Base-by-base conservation (phyloP, 2,329 filamentous ascomycete genomes). In the Ascosphaera apis region DNA sequence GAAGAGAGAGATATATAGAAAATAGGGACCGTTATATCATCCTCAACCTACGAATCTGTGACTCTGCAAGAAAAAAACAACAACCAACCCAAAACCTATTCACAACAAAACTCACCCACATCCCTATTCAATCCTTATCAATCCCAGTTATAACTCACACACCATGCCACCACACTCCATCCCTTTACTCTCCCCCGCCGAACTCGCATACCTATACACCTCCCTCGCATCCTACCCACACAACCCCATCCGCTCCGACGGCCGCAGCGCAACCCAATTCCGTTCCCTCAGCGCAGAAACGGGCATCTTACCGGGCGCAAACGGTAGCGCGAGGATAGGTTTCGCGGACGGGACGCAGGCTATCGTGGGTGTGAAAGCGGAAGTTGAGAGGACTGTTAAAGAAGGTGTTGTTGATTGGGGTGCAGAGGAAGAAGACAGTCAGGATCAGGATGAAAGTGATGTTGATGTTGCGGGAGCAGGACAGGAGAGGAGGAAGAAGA, bases 261-360 rank as follows among this genome's bases (percentile, higher is more conserved):
- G 77, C 43, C 80, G 84, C 49, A 60, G 70, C 13, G 63, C 82
- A 15, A 79, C 73, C 23, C 81, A 93, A 55, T 95, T 95, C 63
- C 80, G 88, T 3, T 82, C 86, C 1, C 63, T 98, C 39, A 72
- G 77, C 13, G 88, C 88, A 40, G 88, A 98, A 61, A 83, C 79
- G 37, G 79, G 81, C 39, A 80, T 95, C 38, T 67, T 98, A 0
- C 84, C 88, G 0, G 74, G 76, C 33, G 77, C 86, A 12, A 91
- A 95, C 50, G 88, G 88, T 41, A 91, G 80, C 55, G 86, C 88
- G 40, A 72, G 91, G 23, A 77, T 98, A 33, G 91, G 86, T 45
- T 91, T 95, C 52, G 74, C 83, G 3, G 88, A 98, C 53, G 88
- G 88, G 35, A 91, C 83, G 1, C 88, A 98, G 56, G 88, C 88